phyloP scores from a whole-genome alignment of 495 filamentous ascomycete species.

The Neurospora sp. region DNA sequence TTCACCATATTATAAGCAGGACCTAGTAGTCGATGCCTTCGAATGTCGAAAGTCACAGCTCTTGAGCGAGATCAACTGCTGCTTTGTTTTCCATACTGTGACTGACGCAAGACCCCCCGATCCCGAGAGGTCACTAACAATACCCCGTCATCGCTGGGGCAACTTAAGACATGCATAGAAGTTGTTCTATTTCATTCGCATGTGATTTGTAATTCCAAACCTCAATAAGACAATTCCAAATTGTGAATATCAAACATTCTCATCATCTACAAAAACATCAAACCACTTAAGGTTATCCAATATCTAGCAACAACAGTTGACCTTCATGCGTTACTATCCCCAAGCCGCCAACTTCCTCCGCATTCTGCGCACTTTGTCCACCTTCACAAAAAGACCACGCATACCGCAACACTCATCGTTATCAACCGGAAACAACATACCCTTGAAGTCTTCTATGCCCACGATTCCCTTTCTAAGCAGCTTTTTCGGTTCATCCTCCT shows the following conservation, averaged over 20 bases:
- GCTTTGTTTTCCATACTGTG: not conserved
- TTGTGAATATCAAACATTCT: not conserved
- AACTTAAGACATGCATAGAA: not conserved
- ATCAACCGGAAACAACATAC: not conserved
- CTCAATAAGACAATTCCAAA: not conserved
- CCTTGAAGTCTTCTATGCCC: slow-evolving; percentile 46
- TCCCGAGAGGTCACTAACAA: not conserved
- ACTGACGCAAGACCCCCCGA: not conserved
- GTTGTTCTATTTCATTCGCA: not conserved
- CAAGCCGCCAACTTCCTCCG: slow-evolving; percentile 42
- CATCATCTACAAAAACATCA: not conserved
- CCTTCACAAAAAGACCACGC: slow-evolving; percentile 21
- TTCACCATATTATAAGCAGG: not conserved
- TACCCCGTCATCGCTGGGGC: not conserved
- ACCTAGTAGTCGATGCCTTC: not conserved
- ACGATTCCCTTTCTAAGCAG: slow-evolving; percentile 67
- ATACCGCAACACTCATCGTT: not conserved
- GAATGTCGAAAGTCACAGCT: not conserved
- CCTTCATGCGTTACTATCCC: slow-evolving; percentile 44
- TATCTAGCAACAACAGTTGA: not conserved
- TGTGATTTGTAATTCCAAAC: not conserved
- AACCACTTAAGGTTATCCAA: not conserved
- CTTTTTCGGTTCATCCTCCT: slow-evolving; percentile 53
- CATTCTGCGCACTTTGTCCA: slow-evolving; percentile 32
- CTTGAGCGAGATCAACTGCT: not conserved